A percentile compares a stretch with the other conserved stretches of the same genome.
These are phyloP conservation scores for Pyracantha coccinea DNA, from an alignment of 331 rosid species.

Conservation along the genomic window DNA sequence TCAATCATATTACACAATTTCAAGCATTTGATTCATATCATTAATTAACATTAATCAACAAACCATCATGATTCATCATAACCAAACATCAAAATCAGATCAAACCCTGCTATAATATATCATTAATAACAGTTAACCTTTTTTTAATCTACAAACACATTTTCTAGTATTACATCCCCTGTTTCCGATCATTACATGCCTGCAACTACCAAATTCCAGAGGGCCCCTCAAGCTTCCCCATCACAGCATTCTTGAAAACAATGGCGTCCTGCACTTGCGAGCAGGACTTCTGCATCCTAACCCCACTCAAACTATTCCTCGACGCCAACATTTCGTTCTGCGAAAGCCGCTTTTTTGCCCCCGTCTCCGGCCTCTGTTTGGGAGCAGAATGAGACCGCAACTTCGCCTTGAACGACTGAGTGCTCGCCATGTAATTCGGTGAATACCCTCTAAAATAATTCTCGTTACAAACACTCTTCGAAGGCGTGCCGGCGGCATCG, in stretches of 20 bases:
- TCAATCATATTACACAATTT: too few relatives aligned
- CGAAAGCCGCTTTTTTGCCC: constrained; percentile 50
- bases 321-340: constrained; percentile 64
- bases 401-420: constrained; percentile 75
- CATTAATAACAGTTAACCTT: too few relatives aligned
- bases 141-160: background rate
- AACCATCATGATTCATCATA: background rate
- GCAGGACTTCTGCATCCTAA: constrained; percentile 74
- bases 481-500: constrained; percentile 38
- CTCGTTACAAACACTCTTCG: constrained; percentile 44
- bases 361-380: constrained; percentile 73
- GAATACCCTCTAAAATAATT: constrained; percentile 36
- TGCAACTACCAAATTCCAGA: constrained; percentile 20
- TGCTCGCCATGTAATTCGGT: constrained; percentile 69
- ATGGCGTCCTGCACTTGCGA: constrained; percentile 69
- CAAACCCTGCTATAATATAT: background rate
- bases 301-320: constrained; percentile 72
- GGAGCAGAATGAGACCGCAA: constrained; percentile 88
- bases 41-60: too few relatives aligned
- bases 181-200: background rate
- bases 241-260: constrained; percentile 74
- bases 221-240: constrained; percentile 56
- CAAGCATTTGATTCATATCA: too few relatives aligned
- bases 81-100: background rate
- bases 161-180: background rate